Evolutionary conservation across 2,329 filamentous ascomycete genomes (phyloP).

Genomic region (Epichloe bromicola): DNA sequence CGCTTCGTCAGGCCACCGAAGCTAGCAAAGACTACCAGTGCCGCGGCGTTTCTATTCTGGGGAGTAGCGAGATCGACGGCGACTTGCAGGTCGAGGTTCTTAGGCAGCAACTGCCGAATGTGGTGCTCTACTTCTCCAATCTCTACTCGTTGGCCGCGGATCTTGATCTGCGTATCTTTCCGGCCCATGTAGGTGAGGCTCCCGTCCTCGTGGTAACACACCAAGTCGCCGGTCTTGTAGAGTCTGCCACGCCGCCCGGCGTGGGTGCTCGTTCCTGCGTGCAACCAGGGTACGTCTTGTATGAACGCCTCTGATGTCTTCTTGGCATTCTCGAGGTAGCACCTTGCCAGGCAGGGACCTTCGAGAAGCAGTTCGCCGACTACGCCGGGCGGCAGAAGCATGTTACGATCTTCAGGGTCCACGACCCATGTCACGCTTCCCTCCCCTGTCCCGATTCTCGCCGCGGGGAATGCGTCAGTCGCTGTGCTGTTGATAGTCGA

Average conservation of each 20-base stretch:
- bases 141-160: slow-evolving; percentile 12
- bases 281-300: slow-evolving; percentile 25
- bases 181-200: slow-evolving; percentile 32
- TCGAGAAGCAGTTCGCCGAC: slow-evolving; percentile 16
- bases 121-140: no score
- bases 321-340: slow-evolving; percentile 11
- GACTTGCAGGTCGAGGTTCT: no score
- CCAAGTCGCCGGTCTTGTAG: slow-evolving; percentile 37
- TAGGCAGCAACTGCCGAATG: no score
- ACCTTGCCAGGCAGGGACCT: slow-evolving; percentile 11
- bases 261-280: not conserved
- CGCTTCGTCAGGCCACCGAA: no score
- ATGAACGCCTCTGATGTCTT: slow-evolving; percentile 11
- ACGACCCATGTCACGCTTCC: no score
- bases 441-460: no score
- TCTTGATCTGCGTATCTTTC: slow-evolving; percentile 44
- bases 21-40: no score
- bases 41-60: no score
- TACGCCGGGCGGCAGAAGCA: not conserved
- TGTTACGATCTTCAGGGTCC: no score
- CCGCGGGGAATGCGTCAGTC: not conserved
- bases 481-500: slow-evolving; percentile 1
- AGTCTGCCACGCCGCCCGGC: slow-evolving; percentile 15
- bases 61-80: no score
- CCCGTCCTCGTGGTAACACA: slow-evolving; percentile 25